phyloP scores from a whole-genome alignment of 176 grass and related monocot species.

The Tuctoria greenei region DNA sequence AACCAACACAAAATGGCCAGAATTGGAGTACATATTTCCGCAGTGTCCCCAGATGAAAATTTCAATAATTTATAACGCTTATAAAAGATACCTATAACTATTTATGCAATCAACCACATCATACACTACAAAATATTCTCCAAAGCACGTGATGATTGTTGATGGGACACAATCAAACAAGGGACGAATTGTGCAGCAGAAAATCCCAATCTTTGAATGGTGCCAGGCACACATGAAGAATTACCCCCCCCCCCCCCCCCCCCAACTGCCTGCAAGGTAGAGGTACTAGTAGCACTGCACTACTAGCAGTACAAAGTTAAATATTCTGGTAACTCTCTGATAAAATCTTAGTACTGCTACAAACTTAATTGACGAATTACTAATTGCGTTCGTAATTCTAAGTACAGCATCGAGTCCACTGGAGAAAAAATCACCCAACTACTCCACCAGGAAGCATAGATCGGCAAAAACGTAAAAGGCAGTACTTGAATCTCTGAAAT shows the following conservation, averaged over 20 bases:
- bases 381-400: background rate
- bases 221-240: background rate
- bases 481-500: background rate
- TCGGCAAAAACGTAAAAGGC: background rate
- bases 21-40: background rate
- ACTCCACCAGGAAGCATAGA: background rate
- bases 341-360: background rate
- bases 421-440: background rate
- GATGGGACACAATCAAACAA: background rate
- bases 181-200: background rate
- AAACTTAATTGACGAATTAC: background rate
- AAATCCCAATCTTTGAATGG: constrained; percentile 2
- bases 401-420: constrained; percentile 12
- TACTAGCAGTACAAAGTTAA: background rate
- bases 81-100: background rate
- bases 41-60: background rate
- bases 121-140: background rate
- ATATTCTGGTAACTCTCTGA: background rate
- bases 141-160: background rate
- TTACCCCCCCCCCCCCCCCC: too few species aligned
- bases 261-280: too few species aligned
- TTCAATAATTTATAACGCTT: background rate
- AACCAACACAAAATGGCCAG: background rate
- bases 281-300: background rate
- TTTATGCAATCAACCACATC: background rate